These are phyloP conservation scores for Entophlyctis luteolus DNA, from an alignment of 192 early-diverging fungal species.

Conservation along the genomic window DNA sequence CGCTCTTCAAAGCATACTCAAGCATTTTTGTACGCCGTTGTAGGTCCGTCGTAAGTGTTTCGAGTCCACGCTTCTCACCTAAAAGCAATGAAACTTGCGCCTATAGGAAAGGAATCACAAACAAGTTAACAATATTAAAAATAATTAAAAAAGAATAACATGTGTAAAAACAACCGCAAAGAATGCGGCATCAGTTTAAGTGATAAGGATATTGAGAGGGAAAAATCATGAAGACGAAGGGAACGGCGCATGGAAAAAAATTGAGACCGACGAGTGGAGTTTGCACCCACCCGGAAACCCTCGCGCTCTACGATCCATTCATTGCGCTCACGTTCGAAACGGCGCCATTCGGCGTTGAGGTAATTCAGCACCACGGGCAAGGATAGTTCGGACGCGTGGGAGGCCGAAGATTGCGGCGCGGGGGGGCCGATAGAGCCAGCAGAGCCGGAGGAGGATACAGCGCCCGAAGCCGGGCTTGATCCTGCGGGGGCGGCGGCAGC, in stretches of 20 bases:
- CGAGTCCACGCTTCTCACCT: slow-evolving; percentile 71
- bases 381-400: not conserved
- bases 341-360: slow-evolving; percentile 77
- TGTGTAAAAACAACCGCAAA: too few relatives aligned
- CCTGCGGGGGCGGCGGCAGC: too few relatives aligned
- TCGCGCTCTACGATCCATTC: slow-evolving; percentile 75
- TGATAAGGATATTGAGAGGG: not conserved
- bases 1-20: slow-evolving; percentile 71
- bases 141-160: too few relatives aligned
- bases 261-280: not conserved
- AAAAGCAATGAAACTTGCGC: slow-evolving; percentile 71
- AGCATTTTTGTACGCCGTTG: slow-evolving; percentile 80
- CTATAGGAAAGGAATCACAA: slow-evolving; percentile 37
- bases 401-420: too few relatives aligned
- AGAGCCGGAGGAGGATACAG: too few relatives aligned
- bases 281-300: not conserved
- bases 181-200: too few relatives aligned
- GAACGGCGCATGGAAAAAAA: not conserved
- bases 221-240: not conserved
- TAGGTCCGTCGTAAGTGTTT: slow-evolving; percentile 70
- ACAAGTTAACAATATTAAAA: too few relatives aligned
- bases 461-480: too few relatives aligned
- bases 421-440: too few relatives aligned
- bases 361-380: slow-evolving; percentile 62
- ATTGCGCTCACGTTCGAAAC: slow-evolving; percentile 77